phyloP scores from a whole-genome alignment of 352 stramenopile species.

The Saprolegnia diclina region DNA sequence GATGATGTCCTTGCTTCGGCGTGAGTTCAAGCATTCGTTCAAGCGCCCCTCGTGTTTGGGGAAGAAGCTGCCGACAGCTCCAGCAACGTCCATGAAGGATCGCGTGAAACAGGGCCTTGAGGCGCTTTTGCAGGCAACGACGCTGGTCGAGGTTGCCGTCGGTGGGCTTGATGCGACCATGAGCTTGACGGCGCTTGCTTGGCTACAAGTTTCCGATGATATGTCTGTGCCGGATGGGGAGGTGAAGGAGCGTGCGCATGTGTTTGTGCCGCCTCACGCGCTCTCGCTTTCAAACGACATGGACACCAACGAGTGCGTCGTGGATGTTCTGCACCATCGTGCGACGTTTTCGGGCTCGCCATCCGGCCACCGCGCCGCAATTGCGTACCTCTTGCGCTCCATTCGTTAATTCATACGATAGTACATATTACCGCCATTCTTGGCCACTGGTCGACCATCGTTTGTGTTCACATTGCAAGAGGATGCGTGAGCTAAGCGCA shows the following conservation, averaged over 20 bases:
- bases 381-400: constrained; percentile 41
- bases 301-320: constrained; percentile 41
- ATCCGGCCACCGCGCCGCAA: constrained; percentile 42
- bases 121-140: background rate
- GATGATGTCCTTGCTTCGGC: background rate
- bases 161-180: background rate
- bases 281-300: constrained; percentile 11
- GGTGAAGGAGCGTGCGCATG: background rate
- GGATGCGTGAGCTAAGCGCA: too few species aligned
- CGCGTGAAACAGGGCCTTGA: constrained; percentile 2
- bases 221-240: too few species aligned
- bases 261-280: background rate
- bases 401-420: constrained; percentile 15
- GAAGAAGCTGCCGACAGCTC: background rate
- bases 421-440: background rate
- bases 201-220: background rate
- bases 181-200: background rate
- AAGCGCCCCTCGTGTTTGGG: background rate
- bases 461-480: background rate
- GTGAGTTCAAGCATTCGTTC: background rate
- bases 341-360: constrained; percentile 53
- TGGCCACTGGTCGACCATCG: background rate
- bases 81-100: background rate
- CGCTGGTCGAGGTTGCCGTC: background rate
- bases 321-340: constrained; percentile 40